A percentile compares a stretch with the other conserved stretches of the same genome.
phyloP scores from a whole-genome alignment of 2,329 filamentous ascomycete genomes.

The Pseudogymnoascus sp. region DNA sequence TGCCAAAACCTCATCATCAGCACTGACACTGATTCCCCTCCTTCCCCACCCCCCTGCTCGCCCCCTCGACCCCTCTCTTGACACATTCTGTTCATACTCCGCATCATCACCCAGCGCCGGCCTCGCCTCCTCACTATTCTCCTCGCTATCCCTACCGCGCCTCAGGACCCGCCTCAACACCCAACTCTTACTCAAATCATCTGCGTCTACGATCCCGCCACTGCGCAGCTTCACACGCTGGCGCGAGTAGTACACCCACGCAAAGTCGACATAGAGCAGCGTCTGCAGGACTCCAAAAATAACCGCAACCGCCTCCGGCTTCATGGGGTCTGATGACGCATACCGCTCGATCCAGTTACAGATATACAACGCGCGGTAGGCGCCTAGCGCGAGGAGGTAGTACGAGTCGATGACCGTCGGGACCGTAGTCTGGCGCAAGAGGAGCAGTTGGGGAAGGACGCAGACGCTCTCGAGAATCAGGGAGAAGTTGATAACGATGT shows the following conservation, averaged over 20 bases:
- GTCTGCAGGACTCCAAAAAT: conserved; percentile 88
- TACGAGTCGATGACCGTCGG: conserved; percentile 96
- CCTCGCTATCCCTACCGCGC: conserved; percentile 28
- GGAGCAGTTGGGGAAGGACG: conserved; percentile 81
- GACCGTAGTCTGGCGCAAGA: conserved; percentile 88
- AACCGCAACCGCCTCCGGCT: conserved; percentile 64
- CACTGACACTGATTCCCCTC: conserved; percentile 57
- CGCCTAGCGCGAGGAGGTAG: conserved; percentile 80
- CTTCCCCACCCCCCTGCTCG: conserved; percentile 43
- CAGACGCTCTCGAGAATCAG: conserved; percentile 87
- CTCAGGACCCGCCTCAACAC: conserved; percentile 72
- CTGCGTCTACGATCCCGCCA: conserved; percentile 81
- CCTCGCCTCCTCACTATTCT: conserved; percentile 17
- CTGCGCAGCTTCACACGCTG: conserved; percentile 88
- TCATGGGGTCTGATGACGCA: conserved; percentile 50
- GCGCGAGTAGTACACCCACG: conserved; percentile 91
- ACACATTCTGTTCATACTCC: conserved; percentile 13
- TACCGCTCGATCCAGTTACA: conserved; percentile 78
- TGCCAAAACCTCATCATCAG: conserved; percentile 51
- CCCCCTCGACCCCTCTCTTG: neutral
- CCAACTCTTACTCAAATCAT: conserved; percentile 81
- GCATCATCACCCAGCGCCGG: conserved; percentile 21
- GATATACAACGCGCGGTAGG: conserved; percentile 82
- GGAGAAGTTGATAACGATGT: conserved; percentile 83
- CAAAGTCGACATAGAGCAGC: conserved; percentile 83